These are phyloP conservation scores for Coemansia sp. DNA, from an alignment of 192 early-diverging fungal genomes.

Conservation along the genomic window DNA sequence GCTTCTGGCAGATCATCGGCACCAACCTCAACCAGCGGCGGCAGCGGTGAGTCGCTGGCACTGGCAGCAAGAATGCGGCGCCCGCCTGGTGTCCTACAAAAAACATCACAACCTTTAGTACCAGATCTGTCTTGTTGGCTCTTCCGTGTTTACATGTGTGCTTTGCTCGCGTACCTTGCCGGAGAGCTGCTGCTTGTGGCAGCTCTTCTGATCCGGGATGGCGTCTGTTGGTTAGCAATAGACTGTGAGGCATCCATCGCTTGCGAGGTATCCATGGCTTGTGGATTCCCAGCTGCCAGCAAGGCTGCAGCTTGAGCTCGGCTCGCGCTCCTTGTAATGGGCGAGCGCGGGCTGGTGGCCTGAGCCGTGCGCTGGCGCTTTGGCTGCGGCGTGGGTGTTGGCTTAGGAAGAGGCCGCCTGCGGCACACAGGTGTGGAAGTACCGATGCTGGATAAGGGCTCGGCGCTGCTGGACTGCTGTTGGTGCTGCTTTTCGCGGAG, in stretches of 20 bases:
- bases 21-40: conserved; percentile 8
- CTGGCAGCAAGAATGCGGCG: background rate
- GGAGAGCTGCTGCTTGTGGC: conserved; percentile 1
- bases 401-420: conserved; percentile 1
- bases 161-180: conserved; percentile 7
- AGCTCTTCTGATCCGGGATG: background rate
- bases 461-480: background rate
- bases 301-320: too few species aligned
- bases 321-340: too few species aligned
- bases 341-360: too few species aligned
- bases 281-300: too few species aligned
- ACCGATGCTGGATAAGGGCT: background rate
- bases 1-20: background rate
- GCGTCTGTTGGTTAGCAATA: background rate
- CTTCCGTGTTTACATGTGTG: too few species aligned
- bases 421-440: background rate
- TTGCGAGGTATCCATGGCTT: background rate
- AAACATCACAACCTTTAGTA: background rate
- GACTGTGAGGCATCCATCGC: background rate
- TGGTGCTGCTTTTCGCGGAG: conserved; percentile 21
- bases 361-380: conserved; percentile 16
- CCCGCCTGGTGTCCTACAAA: conserved; percentile 16
- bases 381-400: background rate
- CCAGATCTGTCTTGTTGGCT: background rate
- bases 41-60: conserved; percentile 8